Evolutionary conservation across 129 eudicot species (phyloP).

Genomic region (Ambrosia artemisiifolia): DNA sequence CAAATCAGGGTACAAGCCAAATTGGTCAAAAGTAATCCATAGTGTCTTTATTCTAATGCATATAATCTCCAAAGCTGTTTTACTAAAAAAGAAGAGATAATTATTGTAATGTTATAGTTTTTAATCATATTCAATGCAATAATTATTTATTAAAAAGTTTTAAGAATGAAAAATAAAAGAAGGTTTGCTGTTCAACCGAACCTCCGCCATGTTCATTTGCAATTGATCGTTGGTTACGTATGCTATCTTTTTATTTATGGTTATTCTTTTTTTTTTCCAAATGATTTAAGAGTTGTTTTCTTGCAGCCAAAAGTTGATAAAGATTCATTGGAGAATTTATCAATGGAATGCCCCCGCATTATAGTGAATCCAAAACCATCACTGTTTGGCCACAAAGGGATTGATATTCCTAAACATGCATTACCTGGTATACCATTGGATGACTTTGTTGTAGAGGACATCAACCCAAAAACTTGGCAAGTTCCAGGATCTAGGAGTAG

Average conservation of each 20-base stretch:
- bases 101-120: neutral
- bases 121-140: neutral
- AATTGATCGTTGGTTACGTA: neutral
- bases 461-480: conserved; percentile 75
- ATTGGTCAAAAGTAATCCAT: neutral
- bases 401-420: conserved; percentile 64
- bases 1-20: neutral
- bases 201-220: neutral
- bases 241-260: neutral
- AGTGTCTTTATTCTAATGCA: neutral
- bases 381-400: conserved; percentile 63
- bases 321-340: conserved; percentile 57
- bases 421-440: conserved; percentile 46
- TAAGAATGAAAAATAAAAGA: neutral
- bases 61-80: neutral
- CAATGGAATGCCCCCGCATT: conserved; percentile 73
- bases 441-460: conserved; percentile 57
- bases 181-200: neutral
- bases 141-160: neutral
- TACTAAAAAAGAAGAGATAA: neutral
- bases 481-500: conserved; percentile 33
- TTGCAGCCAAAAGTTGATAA: conserved; percentile 86
- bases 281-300: neutral
- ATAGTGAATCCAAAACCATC: conserved; percentile 79
- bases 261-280: conserved; percentile 6